Conservation (phyloP, 2,329 filamentous ascomycete genomes). For the Pestalotiopsis fici region DNA sequence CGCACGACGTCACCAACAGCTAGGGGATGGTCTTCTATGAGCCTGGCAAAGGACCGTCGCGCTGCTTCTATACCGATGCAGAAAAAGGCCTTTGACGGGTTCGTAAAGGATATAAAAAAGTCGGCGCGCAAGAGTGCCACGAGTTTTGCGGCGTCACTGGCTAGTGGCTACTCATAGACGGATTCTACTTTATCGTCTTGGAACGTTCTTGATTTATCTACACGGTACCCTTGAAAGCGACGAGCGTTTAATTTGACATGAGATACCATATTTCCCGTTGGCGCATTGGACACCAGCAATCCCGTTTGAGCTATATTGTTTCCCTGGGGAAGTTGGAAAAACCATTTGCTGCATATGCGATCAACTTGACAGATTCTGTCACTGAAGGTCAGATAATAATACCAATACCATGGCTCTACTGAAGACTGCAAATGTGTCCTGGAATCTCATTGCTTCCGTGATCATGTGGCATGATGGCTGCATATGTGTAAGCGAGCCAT, state of each 20-base stretch:
- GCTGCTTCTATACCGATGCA: background rate
- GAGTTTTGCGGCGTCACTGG: slow-evolving; percentile 11
- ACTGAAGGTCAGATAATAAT: too few relatives aligned
- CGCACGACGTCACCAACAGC: background rate
- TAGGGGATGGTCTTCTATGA: background rate
- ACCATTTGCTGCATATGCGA: too few relatives aligned
- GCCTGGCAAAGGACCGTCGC: background rate
- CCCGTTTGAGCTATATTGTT: too few relatives aligned
- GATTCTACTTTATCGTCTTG: background rate
- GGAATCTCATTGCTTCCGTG: background rate
- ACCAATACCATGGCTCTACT: too few relatives aligned
- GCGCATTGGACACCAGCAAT: too few relatives aligned
- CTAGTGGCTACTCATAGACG: slow-evolving; percentile 11
- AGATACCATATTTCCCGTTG: too few relatives aligned
- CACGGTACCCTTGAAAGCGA: background rate
- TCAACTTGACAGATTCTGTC: too few relatives aligned
- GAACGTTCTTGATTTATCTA: background rate
- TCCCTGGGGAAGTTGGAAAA: too few relatives aligned
- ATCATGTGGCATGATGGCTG: background rate
- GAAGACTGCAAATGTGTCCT: too few relatives aligned
- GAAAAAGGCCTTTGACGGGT: background rate
- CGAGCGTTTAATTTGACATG: too few relatives aligned
- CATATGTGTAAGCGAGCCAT: background rate
- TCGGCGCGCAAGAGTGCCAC: background rate
- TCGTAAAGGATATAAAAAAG: slow-evolving; percentile 8